Base-by-base conservation (phyloP, 371 early-diverging fungal species). In the Mucor plumbeus region DNA sequence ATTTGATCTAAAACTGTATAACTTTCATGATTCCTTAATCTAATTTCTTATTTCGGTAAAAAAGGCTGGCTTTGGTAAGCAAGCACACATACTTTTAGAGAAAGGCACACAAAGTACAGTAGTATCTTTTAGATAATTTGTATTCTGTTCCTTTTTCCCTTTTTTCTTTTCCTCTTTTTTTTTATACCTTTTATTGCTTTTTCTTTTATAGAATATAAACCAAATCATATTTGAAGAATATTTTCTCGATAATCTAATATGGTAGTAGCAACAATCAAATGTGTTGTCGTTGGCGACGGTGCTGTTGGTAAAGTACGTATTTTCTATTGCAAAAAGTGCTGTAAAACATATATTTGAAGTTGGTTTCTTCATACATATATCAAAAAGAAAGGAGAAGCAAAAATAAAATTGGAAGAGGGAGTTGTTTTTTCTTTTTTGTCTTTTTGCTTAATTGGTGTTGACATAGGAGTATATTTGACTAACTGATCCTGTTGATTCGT, bases 201-300 rank as follows among this genome's bases (percentile, higher is more conserved):
- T 50, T 50, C 38, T 7, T 40, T 31, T 11, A 21, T 7, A 17
- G 14, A 4, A 34, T 11, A 48, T 34, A 15, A 15, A 15, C 26
- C 10, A 41, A 41, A 41, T 15, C 11, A 38, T 11, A 1, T 41
- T 41, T 41, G 1, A 41, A 14, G 9, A 14, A 15, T 15, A 1
- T 41, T 21, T 50, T 50, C 44, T 50, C 50, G 5, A 13, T 50
- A 21, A 50, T 19, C 21, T 14, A 41, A 39, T 31, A 39, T 40
- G 26, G 19, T 43, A 61, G 92, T 93, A 92, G 91, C 92, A 77
- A 93, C 94, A 54, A 94, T 95, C 69, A 94, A 94, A 81, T 94
- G 95, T 82, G 95, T 94, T 65, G 99, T 98, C 48, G 97, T 98
- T 60, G 99, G 99, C 65, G 99, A 98, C 83, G 99, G 99, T 90